A percentile compares a stretch with the other conserved stretches of the same genome.
phyloP scores from a whole-genome alignment of 108 stramenopile genomes.

The Cyclotella baltica region DNA sequence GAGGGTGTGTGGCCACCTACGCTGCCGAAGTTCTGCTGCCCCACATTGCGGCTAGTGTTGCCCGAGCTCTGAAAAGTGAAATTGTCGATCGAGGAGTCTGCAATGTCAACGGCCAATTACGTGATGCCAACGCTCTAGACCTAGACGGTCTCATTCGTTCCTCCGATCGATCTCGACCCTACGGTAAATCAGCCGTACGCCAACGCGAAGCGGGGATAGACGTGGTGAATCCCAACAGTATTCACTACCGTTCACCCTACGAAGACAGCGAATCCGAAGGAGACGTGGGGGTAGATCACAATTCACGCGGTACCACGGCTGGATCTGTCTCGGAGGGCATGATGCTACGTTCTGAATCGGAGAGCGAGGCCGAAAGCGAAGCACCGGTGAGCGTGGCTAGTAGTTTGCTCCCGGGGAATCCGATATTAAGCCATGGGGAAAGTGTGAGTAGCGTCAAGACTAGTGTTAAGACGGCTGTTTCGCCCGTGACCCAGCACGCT shows the following conservation, averaged over 20 bases:
- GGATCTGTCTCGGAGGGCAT: not conserved
- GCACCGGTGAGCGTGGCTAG: slow-evolving; percentile 43
- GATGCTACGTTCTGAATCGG: slow-evolving; percentile 27
- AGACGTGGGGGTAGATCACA: slow-evolving; percentile 46
- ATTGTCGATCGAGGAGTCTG: slow-evolving; percentile 84
- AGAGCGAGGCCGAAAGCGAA: slow-evolving; percentile 48
- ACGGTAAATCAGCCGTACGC: slow-evolving; percentile 6
- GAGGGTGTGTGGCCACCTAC: slow-evolving; percentile 84
- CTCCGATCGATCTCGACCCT: slow-evolving; percentile 60
- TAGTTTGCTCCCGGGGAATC: slow-evolving; percentile 43
- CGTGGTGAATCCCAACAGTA: slow-evolving; percentile 70
- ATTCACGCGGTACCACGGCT: slow-evolving; percentile 16
- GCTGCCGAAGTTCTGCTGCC: slow-evolving; percentile 79
- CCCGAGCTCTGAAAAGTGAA: slow-evolving; percentile 72
- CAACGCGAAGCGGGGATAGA: slow-evolving; percentile 54
- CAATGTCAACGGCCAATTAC: slow-evolving; percentile 80
- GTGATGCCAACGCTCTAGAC: slow-evolving; percentile 85
- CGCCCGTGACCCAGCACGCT: slow-evolving; percentile 55
- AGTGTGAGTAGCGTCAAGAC: slow-evolving; percentile 75
- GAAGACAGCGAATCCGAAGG: slow-evolving; percentile 73
- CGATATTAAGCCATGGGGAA: slow-evolving; percentile 30
- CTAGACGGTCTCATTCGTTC: slow-evolving; percentile 78
- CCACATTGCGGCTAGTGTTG: slow-evolving; percentile 74
- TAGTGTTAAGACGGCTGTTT: slow-evolving; percentile 73
- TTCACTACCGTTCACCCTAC: slow-evolving; percentile 80